Evolutionary conservation across 495 filamentous ascomycete genomes (phyloP), one percentile per base, ranked within the genome.

Genomic region (Penicillium silybi): DNA sequence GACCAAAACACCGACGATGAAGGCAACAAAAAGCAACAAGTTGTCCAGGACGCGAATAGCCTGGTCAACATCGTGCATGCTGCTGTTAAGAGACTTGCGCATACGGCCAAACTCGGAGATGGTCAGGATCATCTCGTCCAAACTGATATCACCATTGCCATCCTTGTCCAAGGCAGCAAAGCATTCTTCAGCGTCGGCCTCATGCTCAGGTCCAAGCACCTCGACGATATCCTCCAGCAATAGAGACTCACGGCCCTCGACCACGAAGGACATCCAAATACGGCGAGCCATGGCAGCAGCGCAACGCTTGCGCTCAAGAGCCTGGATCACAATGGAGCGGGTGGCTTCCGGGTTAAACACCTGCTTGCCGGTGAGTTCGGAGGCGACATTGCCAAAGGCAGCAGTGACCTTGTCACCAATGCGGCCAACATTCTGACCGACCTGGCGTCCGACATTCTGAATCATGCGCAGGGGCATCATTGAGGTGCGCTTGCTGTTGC

Each of bases 211-310:
- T 2, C 93, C 93, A 48, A 98, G 83, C 8, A 97, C 92, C 63
- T 97, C 93, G 10, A 83, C 50, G 42, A 98, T 76, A 62, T 98
- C 93, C 7, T 95, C 90, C 23, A 77, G 65, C 53, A 78, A 91
- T 23, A 98, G 75, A 6, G 87, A 72, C 37, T 95, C 87, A 38
- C 84, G 83, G 41, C 89, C 92, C 67, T 97, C 92, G 15, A 91
- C 82, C 10, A 97, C 93, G 64, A 97, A 97, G 2, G 90, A 96
- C 90, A 96, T 96, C 93, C 93, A 98, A 52, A 98, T 83, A 65
- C 93, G 85, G 55, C 83, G 85, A 6, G 91, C 93, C 53, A 98
- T 71, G 22, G 92, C 93, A 70, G 96, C 92, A 3, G 90, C 87
- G 19, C 87, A 87, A 35, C 78, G 75, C 37, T 82, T 83, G 59